Conservation (phyloP, 495 filamentous ascomycete genomes). For the Sordaria brevicollis region DNA sequence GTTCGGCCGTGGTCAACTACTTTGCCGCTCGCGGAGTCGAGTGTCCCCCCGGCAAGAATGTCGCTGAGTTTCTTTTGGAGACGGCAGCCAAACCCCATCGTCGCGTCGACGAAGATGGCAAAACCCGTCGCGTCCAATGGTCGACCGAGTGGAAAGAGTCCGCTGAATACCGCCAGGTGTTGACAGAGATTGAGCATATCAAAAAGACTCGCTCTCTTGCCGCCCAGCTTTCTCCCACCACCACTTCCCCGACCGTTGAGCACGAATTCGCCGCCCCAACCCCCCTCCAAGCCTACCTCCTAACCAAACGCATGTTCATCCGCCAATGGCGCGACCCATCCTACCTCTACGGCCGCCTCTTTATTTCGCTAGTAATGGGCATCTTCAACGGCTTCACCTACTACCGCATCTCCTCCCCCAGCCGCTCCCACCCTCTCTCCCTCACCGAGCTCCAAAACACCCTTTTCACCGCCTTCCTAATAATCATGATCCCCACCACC, state of each 20-base stretch:
- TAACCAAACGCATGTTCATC: slow-evolving; percentile 56
- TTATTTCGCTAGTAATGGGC: slow-evolving; percentile 43
- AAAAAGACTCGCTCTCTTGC: slow-evolving; percentile 21
- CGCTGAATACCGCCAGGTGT: slow-evolving; percentile 52
- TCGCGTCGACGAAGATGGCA: slow-evolving; percentile 47
- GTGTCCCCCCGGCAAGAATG: slow-evolving; percentile 55
- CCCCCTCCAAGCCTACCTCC: slow-evolving; percentile 31
- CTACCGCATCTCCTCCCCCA: slow-evolving; percentile 42
- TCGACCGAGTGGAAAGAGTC: slow-evolving; percentile 64
- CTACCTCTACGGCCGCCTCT: slow-evolving; percentile 60
- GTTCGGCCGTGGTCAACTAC: slow-evolving; percentile 34
- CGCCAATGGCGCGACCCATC: slow-evolving; percentile 71
- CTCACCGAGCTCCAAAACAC: slow-evolving; percentile 67
- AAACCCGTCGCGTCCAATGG: slow-evolving; percentile 59
- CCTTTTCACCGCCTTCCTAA: slow-evolving; percentile 69
- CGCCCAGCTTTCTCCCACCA: slow-evolving; percentile 23
- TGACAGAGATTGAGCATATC: slow-evolving; percentile 61
- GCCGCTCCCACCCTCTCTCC: background rate
- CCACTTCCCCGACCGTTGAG: slow-evolving; percentile 14
- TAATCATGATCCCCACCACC: slow-evolving; percentile 64
- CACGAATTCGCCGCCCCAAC: slow-evolving; percentile 29
- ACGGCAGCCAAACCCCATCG: slow-evolving; percentile 61
- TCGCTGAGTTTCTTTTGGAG: slow-evolving; percentile 81
- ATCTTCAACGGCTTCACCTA: slow-evolving; percentile 87
- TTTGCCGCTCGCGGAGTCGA: slow-evolving; percentile 57